Base-by-base conservation (phyloP, 768 basidiomycete genomes). In the Lyophyllum shimeji region DNA sequence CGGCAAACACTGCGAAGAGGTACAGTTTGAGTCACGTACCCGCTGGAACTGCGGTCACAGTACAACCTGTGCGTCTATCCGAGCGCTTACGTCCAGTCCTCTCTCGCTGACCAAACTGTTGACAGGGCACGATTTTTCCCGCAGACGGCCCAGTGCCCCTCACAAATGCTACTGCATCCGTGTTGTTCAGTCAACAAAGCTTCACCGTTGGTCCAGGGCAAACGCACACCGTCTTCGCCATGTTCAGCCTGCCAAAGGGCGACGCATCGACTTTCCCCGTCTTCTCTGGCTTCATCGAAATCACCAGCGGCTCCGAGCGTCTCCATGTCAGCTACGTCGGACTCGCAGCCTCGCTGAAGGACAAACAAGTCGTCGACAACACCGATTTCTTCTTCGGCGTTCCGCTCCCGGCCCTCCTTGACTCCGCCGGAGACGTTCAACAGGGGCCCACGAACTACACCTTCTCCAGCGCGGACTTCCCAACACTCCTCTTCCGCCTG, bases 201-300 rank as follows among this genome's bases (percentile, higher is more conserved):
- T 70, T 88, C 64, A 77, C 73, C 15, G 68, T 87, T 24, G 61
- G 37, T 21, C 78, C 82, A 0, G 77, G 79, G 0, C 63, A 70
- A 53, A 69, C 75, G 5, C 71, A 73, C 27, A 64, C 65, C 24
- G 71, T 87, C 51, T 61, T 70, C 5, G 77, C 77, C 6, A 63
- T 63, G 20, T 80, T 89, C 70, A 73, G 67, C 0, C 73, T 1
- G 70, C 76, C 60, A 6, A 20, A 39, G 1, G 54, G 53, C 12
- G 69, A 82, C 54, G 71, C 79, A 25, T 65, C 73, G 25, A 72
- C 76, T 1, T 78, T 82, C 67, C 85, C 85, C 20, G 74, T 85
- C 53, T 85, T 79, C 70, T 82, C 82, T 29, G 85, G 85, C 7
- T 84, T 77, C 72, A 81, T 87, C 37, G 71, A 80, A 53, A 61